These are phyloP conservation scores for Trametes maxima DNA, from an alignment of 768 basidiomycete genomes.

Conservation along the genomic window DNA sequence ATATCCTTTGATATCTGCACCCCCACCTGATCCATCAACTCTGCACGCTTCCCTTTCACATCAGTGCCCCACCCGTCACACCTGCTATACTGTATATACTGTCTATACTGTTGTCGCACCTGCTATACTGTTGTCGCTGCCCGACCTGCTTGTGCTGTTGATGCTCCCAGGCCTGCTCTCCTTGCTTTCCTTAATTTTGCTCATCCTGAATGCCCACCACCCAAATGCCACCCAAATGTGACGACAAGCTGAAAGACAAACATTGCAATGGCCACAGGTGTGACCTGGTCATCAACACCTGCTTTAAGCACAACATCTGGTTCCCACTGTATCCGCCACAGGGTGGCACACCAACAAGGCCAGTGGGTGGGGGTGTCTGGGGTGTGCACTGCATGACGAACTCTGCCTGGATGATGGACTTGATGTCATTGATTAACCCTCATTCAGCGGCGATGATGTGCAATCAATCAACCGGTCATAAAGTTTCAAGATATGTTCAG, in stretches of 20 bases:
- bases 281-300: slow-evolving; percentile 85
- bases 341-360: slow-evolving; percentile 90
- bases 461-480: no score
- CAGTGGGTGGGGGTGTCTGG: slow-evolving; percentile 47
- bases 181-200: slow-evolving; percentile 71
- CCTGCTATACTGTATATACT: no score
- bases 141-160: slow-evolving; percentile 30
- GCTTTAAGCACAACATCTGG: slow-evolving; percentile 89
- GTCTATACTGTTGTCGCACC: no score
- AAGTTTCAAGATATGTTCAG: no score
- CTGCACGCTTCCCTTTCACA: slow-evolving; percentile 31
- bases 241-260: slow-evolving; percentile 68
- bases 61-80: slow-evolving; percentile 33
- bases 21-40: slow-evolving; percentile 47
- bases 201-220: slow-evolving; percentile 92
- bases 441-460: no score
- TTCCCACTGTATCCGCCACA: slow-evolving; percentile 93
- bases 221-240: slow-evolving; percentile 80
- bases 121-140: slow-evolving; percentile 31
- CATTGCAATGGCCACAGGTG: slow-evolving; percentile 90
- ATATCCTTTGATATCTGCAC: slow-evolving; percentile 57
- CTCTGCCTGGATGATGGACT: slow-evolving; percentile 88
- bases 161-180: slow-evolving; percentile 39
- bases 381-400: slow-evolving; percentile 58
- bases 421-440: slow-evolving; percentile 99